A percentile compares a stretch with the other conserved stretches of the same genome.
phyloP scores from a whole-genome alignment of 2,329 filamentous ascomycete species.

The Nigrospora sphaerica region DNA sequence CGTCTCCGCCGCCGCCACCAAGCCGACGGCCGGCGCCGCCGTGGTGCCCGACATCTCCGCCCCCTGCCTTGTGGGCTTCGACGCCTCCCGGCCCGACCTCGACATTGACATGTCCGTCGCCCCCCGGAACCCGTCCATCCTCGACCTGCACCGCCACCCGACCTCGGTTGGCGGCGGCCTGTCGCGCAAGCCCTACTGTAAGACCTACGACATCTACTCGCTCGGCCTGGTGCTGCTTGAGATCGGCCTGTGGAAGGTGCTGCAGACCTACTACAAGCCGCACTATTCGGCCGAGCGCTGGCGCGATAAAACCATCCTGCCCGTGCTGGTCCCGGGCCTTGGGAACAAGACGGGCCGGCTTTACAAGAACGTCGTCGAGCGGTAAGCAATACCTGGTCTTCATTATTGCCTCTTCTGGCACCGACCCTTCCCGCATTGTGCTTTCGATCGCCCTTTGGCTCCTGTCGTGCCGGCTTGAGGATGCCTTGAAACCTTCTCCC shows the following conservation, averaged over 20 bases:
- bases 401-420: no score
- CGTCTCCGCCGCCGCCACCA: slow-evolving; percentile 18
- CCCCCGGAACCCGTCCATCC: slow-evolving; percentile 32
- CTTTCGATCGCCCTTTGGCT: no score
- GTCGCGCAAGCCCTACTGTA: slow-evolving; percentile 28
- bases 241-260: slow-evolving; percentile 39
- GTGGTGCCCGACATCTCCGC: slow-evolving; percentile 30
- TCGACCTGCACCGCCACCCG: slow-evolving; percentile 40
- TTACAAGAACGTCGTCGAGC: slow-evolving; percentile 33
- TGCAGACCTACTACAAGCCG: slow-evolving; percentile 31
- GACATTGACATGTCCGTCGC: slow-evolving; percentile 28
- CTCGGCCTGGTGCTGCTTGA: slow-evolving; percentile 43
- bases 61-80: slow-evolving; percentile 32
- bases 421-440: no score
- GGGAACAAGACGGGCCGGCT: slow-evolving; percentile 31
- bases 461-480: no score
- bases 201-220: slow-evolving; percentile 35
- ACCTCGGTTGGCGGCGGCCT: slow-evolving; percentile 28
- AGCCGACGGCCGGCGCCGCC: slow-evolving; percentile 11
- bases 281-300: slow-evolving; percentile 34
- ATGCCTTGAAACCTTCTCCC: no score
- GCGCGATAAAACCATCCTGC: slow-evolving; percentile 32
- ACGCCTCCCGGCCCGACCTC: slow-evolving; percentile 28
- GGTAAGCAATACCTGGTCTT: neutral
- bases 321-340: slow-evolving; percentile 31